Conservation (phyloP, 352 stramenopile species). For the Pythium phragmitis region DNA sequence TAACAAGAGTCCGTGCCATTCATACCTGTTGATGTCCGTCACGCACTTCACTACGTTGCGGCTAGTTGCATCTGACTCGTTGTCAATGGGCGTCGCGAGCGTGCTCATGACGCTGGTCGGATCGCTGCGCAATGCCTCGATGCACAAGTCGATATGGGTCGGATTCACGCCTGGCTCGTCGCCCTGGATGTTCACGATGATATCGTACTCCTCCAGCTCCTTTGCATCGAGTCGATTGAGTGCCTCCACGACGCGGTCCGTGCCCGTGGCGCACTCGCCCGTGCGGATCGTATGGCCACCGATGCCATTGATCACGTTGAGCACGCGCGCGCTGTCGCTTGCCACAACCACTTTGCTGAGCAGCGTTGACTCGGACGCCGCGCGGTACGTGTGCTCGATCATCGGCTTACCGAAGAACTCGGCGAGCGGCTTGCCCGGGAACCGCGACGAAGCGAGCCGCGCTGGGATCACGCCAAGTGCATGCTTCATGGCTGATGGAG, state of each 20-base stretch:
- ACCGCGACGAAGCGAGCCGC: slow-evolving; percentile 67
- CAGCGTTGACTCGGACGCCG: slow-evolving; percentile 42
- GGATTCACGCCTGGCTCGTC: slow-evolving; percentile 83
- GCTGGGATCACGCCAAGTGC: slow-evolving; percentile 79
- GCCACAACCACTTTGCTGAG: slow-evolving; percentile 78
- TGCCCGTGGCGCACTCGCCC: slow-evolving; percentile 64
- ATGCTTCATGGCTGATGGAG: slow-evolving; percentile 39
- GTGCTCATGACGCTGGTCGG: slow-evolving; percentile 72
- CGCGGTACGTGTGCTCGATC: slow-evolving; percentile 83
- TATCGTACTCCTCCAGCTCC: slow-evolving; percentile 58
- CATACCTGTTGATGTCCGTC: slow-evolving; percentile 52
- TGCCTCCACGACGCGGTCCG: slow-evolving; percentile 72
- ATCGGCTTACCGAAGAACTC: slow-evolving; percentile 81
- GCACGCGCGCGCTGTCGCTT: slow-evolving; percentile 68
- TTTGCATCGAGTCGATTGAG: slow-evolving; percentile 38
- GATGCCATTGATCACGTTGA: slow-evolving; percentile 42
- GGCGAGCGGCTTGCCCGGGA: slow-evolving; percentile 74
- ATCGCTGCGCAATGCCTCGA: slow-evolving; percentile 53
- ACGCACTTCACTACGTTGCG: slow-evolving; percentile 83
- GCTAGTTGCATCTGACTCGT: slow-evolving; percentile 52
- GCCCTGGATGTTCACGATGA: slow-evolving; percentile 85
- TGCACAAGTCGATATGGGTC: slow-evolving; percentile 68
- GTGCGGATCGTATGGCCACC: slow-evolving; percentile 62
- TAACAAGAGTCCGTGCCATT: neutral
- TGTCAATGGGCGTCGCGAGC: slow-evolving; percentile 60